These are phyloP conservation scores for Toxicodendron radicans DNA, from an alignment of 345 rosid species.

Conservation along the genomic window DNA sequence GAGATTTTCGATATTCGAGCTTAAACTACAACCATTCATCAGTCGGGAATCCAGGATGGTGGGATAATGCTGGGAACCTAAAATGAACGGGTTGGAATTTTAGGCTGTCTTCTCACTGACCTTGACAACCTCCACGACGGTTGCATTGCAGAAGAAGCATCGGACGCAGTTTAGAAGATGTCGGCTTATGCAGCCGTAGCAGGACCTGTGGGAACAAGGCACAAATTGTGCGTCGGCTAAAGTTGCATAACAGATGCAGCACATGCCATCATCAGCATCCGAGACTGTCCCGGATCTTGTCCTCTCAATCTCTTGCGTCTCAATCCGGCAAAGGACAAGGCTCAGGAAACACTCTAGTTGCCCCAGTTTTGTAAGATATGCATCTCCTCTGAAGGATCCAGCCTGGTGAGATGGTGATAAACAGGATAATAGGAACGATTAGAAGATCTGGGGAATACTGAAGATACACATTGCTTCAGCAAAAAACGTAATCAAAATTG, in stretches of 20 bases:
- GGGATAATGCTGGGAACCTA: background rate
- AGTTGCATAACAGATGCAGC: constrained; percentile 82
- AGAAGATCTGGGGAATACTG: too few relatives aligned
- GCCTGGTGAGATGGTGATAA: constrained; percentile 43
- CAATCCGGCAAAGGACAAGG: constrained; percentile 52
- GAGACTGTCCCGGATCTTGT: constrained; percentile 29
- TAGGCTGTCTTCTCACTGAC: constrained; percentile 22
- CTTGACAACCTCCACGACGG: constrained; percentile 59
- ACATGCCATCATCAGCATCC: constrained; percentile 55
- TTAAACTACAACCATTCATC: background rate
- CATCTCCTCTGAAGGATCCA: constrained; percentile 58
- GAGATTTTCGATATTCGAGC: background rate
- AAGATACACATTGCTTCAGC: too few relatives aligned
- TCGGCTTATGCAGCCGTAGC: constrained; percentile 92
- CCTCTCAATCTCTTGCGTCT: constrained; percentile 38
- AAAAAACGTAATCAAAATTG: too few relatives aligned
- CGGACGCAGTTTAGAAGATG: constrained; percentile 88
- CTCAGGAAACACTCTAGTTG: constrained; percentile 64
- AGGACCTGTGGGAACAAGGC: constrained; percentile 85
- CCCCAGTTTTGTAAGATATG: constrained; percentile 45
- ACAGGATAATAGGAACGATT: too few relatives aligned
- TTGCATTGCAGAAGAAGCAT: constrained; percentile 95
- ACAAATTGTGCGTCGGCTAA: constrained; percentile 67
- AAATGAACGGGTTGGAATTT: background rate
- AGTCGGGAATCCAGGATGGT: background rate